phyloP scores from a whole-genome alignment of 176 grass and related monocot species.

The Lolium rigidum region DNA sequence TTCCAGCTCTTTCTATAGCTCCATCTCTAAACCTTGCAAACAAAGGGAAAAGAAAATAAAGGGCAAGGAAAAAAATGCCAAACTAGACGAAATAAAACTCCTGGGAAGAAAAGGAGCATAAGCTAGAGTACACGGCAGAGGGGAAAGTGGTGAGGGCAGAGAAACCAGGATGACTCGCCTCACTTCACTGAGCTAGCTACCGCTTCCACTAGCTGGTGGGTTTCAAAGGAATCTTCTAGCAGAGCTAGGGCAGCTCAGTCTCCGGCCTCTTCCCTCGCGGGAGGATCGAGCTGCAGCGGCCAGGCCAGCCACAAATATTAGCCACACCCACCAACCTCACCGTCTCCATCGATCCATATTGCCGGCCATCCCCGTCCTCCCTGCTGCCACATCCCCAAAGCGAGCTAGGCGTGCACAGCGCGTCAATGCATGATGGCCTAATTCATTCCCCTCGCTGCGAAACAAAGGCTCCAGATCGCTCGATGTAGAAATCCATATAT shows the following conservation, averaged over 20 bases:
- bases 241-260: constrained; percentile 34
- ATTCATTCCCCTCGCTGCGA: constrained; percentile 7
- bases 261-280: constrained; percentile 8
- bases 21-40: not conserved
- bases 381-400: constrained; percentile 20
- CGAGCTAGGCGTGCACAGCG: constrained; percentile 10
- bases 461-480: constrained; percentile 33
- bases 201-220: constrained; percentile 9
- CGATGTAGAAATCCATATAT: not conserved
- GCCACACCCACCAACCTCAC: constrained; percentile 20
- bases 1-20: constrained; percentile 2
- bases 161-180: not conserved
- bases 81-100: not conserved
- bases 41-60: not conserved
- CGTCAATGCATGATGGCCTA: constrained; percentile 31
- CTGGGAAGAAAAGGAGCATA: not conserved
- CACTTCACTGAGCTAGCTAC: not conserved
- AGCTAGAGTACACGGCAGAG: not conserved
- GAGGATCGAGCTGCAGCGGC: constrained; percentile 27
- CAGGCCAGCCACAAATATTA: constrained; percentile 31
- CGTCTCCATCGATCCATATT: constrained; percentile 47
- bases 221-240: constrained; percentile 45
- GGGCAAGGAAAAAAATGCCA: not conserved
- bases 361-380: constrained; percentile 34
- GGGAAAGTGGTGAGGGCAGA: not conserved